Evolutionary conservation across 352 stramenopile species (phyloP).

Genomic region (Pythium sukuiense): DNA sequence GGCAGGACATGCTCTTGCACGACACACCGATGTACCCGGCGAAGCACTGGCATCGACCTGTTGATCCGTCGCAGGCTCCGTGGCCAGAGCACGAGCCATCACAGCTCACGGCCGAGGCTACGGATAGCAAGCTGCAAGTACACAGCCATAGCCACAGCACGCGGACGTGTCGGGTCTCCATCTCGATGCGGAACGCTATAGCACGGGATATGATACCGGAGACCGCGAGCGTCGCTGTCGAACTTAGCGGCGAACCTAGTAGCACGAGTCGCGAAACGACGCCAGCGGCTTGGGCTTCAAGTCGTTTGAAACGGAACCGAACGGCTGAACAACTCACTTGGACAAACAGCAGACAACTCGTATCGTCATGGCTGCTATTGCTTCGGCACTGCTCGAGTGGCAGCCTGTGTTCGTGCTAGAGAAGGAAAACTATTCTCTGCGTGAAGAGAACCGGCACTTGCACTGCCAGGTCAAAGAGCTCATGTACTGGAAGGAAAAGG

Average conservation of each 20-base stretch:
- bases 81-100: constrained; percentile 87
- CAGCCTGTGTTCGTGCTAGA: constrained; percentile 60
- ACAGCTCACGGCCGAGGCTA: constrained; percentile 31
- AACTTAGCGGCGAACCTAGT: background rate
- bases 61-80: constrained; percentile 47
- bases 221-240: background rate
- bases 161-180: background rate
- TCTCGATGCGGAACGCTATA: background rate
- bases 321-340: background rate
- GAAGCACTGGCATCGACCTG: constrained; percentile 83
- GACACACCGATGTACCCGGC: constrained; percentile 68
- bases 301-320: background rate
- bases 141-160: constrained; percentile 1
- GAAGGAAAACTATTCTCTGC: constrained; percentile 66
- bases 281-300: background rate
- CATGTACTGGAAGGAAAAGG: constrained; percentile 62
- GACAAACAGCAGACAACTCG: background rate
- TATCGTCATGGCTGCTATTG: constrained; percentile 24
- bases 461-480: constrained; percentile 55
- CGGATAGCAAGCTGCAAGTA: background rate
- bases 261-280: background rate
- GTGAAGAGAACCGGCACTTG: constrained; percentile 52
- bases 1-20: constrained; percentile 55
- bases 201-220: background rate
- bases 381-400: constrained; percentile 46